Percentiles rank a stretch among this genome's conserved stretches.
These are phyloP conservation scores for Chytridium lagenaria DNA, from an alignment of 371 early-diverging fungal species.

Conservation along the genomic window DNA sequence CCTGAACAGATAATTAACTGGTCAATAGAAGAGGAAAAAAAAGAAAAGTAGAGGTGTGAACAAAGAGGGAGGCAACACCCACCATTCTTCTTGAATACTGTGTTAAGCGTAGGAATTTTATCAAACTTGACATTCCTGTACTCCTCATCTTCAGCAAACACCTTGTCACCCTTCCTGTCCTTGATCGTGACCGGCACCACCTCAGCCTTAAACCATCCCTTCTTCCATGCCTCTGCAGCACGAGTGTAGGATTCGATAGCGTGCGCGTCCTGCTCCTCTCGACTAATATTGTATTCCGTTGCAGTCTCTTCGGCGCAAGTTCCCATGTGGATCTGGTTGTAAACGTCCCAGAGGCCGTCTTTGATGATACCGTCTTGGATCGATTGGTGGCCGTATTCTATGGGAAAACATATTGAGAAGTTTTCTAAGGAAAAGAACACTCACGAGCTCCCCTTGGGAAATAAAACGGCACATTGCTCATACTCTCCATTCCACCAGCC, in stretches of 20 bases:
- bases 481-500: slow-evolving; percentile 96
- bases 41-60: neutral
- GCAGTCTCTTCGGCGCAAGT: slow-evolving; percentile 95
- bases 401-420: slow-evolving; percentile 48
- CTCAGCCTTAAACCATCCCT: slow-evolving; percentile 79
- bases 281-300: slow-evolving; percentile 75
- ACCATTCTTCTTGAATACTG: slow-evolving; percentile 87
- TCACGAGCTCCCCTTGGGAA: slow-evolving; percentile 53
- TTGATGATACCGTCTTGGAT: slow-evolving; percentile 85
- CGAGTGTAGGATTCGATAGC: slow-evolving; percentile 90
- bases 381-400: slow-evolving; percentile 79
- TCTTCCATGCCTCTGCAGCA: slow-evolving; percentile 84
- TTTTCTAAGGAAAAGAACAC: slow-evolving; percentile 15
- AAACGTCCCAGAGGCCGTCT: slow-evolving; percentile 94
- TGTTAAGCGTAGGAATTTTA: slow-evolving; percentile 83
- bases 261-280: slow-evolving; percentile 89
- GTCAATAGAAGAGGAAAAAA: neutral
- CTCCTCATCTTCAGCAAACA: slow-evolving; percentile 52
- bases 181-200: slow-evolving; percentile 85
- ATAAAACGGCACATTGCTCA: slow-evolving; percentile 96
- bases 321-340: slow-evolving; percentile 65
- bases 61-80: slow-evolving; percentile 19
- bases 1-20: slow-evolving; percentile 45
- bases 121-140: slow-evolving; percentile 62
- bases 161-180: slow-evolving; percentile 49